These are phyloP conservation scores for Entophlyctis helioformis DNA, from an alignment of 192 early-diverging fungal genomes.

Conservation along the genomic window DNA sequence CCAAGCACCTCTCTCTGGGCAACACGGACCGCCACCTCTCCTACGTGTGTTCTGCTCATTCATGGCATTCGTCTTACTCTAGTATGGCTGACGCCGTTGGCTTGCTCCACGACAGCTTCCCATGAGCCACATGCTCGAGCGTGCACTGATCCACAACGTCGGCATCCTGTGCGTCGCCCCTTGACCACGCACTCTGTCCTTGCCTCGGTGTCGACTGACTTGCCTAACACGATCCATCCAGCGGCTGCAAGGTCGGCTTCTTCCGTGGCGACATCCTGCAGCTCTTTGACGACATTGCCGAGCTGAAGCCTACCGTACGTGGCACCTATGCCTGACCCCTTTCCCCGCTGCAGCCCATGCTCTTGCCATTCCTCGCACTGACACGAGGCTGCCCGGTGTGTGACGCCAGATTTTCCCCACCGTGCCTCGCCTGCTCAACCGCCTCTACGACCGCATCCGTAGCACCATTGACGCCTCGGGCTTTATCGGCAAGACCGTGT, in stretches of 20 bases:
- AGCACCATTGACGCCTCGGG: conserved; percentile 8
- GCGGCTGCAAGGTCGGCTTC: conserved; percentile 58
- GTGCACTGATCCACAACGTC: conserved; percentile 13
- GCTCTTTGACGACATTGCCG: conserved; percentile 74
- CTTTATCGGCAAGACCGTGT: conserved; percentile 21
- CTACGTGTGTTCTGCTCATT: conserved; percentile 27
- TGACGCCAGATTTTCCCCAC: conserved; percentile 61
- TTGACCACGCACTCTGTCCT: conserved; percentile 2
- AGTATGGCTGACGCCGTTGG: conserved; percentile 1
- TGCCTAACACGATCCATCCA: too few relatives aligned
- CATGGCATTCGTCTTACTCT: background rate
- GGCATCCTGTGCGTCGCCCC: conserved; percentile 8
- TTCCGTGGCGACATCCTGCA: conserved; percentile 57
- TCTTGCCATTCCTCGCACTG: too few relatives aligned
- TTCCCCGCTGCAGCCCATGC: too few relatives aligned
- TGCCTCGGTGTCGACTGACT: too few relatives aligned
- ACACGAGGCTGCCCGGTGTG: too few relatives aligned
- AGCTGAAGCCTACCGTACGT: conserved; percentile 61
- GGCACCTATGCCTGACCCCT: too few relatives aligned
- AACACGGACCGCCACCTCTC: conserved; percentile 29
- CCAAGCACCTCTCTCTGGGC: background rate
- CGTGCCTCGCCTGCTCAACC: conserved; percentile 81
- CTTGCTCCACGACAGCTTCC: conserved; percentile 41
- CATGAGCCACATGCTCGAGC: conserved; percentile 82
- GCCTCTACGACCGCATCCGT: conserved; percentile 74